phyloP scores from a whole-genome alignment of 345 rosid species.

The Geranium rotundifolium region DNA sequence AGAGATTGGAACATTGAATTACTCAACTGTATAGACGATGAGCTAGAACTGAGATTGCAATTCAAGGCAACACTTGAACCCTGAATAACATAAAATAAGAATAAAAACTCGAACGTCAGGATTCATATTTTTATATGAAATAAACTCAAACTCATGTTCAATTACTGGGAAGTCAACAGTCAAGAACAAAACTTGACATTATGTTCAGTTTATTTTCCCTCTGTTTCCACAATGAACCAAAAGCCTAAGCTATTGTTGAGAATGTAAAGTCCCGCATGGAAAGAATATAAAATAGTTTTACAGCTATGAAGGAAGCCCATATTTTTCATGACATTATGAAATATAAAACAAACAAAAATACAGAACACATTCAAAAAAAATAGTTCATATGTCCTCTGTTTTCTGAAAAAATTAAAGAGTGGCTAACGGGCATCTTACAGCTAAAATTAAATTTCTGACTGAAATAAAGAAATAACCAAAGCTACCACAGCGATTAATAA shows the following conservation, averaged over 20 bases:
- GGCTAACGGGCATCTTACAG: neutral
- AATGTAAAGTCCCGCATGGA: too few relatives aligned
- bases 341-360: too few relatives aligned
- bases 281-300: too few relatives aligned
- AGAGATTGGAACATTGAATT: neutral
- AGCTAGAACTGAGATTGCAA: constrained; percentile 21
- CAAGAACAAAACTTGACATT: neutral
- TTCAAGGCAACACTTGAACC: constrained; percentile 30
- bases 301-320: too few relatives aligned
- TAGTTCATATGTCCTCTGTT: neutral
- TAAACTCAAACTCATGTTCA: too few relatives aligned
- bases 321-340: too few relatives aligned
- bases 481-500: neutral
- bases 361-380: too few relatives aligned
- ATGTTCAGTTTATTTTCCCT: neutral
- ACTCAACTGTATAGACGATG: constrained; percentile 60
- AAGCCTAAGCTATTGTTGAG: neutral
- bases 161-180: neutral
- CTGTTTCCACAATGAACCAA: neutral
- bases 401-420: neutral
- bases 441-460: neutral
- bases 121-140: neutral
- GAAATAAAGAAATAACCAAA: too few relatives aligned
- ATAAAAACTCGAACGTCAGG: neutral
- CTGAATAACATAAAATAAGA: constrained; percentile 12